Evolutionary conservation across 306 rosid species (phyloP).

Genomic region (Quercus aquifolioides): DNA sequence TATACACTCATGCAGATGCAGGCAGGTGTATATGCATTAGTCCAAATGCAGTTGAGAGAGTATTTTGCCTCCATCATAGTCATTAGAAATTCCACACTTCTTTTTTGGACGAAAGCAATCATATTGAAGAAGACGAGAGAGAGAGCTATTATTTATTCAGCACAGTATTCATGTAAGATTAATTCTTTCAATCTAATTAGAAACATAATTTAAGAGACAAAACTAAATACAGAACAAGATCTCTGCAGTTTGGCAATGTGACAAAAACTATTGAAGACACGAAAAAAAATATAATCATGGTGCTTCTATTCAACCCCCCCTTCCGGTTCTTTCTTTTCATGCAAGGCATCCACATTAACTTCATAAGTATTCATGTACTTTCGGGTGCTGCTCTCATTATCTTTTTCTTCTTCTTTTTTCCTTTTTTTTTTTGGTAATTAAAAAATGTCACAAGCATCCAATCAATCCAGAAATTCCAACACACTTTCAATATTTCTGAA

Average conservation of each 20-base stretch:
- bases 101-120: background rate
- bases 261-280: too few species aligned
- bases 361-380: background rate
- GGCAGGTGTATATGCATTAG: background rate
- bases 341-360: too few species aligned
- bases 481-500: background rate
- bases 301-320: too few species aligned
- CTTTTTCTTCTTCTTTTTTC: too few species aligned
- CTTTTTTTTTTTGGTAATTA: background rate
- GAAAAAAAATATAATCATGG: too few species aligned
- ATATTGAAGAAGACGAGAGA: background rate
- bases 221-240: too few species aligned
- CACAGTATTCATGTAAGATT: too few species aligned
- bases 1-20: background rate
- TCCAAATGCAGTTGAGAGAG: background rate
- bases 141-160: too few species aligned
- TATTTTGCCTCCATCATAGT: background rate
- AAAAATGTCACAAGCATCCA: background rate
- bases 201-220: too few species aligned
- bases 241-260: too few species aligned
- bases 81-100: background rate
- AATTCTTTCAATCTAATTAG: too few species aligned
- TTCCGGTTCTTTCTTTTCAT: too few species aligned
- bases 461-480: background rate
- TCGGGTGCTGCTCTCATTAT: background rate